phyloP scores from a whole-genome alignment of 805 yeast genomes.

The Nadsonia fulvescens region DNA sequence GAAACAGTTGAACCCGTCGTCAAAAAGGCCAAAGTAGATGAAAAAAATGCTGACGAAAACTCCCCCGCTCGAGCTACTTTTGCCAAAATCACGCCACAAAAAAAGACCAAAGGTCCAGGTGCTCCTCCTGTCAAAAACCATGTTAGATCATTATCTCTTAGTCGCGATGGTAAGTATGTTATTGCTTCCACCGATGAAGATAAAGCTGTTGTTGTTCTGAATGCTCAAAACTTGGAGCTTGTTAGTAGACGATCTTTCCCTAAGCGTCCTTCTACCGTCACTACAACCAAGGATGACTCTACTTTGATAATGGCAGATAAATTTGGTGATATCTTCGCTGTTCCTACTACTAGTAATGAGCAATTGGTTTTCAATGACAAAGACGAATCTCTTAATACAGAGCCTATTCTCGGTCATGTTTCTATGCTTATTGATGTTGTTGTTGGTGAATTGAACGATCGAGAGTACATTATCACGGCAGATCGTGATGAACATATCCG shows the following conservation, averaged over 20 bases:
- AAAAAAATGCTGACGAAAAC: background rate
- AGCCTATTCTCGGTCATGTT: constrained; percentile 85
- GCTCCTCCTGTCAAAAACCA: constrained; percentile 49
- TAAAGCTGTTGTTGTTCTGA: constrained; percentile 55
- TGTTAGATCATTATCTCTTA: constrained; percentile 42
- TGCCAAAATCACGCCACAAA: constrained; percentile 3
- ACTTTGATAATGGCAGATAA: constrained; percentile 69
- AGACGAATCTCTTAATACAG: constrained; percentile 22
- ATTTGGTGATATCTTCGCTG: constrained; percentile 81
- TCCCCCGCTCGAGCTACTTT: background rate
- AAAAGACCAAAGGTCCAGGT: constrained; percentile 27
- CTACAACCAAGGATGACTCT: constrained; percentile 32
- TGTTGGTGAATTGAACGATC: constrained; percentile 28
- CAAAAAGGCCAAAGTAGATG: constrained; percentile 2
- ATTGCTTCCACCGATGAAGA: constrained; percentile 67
- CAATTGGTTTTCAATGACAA: constrained; percentile 8
- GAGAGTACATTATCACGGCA: constrained; percentile 45
- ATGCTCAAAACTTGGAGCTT: constrained; percentile 25
- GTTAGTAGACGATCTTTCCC: constrained; percentile 64
- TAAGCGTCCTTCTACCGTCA: constrained; percentile 79
- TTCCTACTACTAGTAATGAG: constrained; percentile 24
- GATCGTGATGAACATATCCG: constrained; percentile 96
- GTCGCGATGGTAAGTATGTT: constrained; percentile 34
- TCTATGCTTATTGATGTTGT: constrained; percentile 80
- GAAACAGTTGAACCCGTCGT: background rate